Percentiles rank a stretch among this genome's conserved stretches.
Evolutionary conservation across 148 eudicot species (phyloP).

Genomic region (Camellia granthamiana): DNA sequence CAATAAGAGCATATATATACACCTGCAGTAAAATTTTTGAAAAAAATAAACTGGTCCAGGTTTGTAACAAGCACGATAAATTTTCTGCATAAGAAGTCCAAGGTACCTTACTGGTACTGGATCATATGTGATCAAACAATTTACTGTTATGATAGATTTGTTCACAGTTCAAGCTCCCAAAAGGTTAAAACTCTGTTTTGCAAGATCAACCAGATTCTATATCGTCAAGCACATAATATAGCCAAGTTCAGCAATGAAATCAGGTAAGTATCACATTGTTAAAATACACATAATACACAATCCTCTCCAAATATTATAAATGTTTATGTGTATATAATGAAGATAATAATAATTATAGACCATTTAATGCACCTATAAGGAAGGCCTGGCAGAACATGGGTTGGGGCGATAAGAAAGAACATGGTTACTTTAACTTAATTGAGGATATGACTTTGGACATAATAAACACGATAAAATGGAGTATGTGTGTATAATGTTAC

Average conservation of each 20-base stretch:
- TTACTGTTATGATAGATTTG: not conserved
- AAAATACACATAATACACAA: not conserved
- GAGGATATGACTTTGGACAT: too few relatives aligned
- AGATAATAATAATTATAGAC: too few relatives aligned
- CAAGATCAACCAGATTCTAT: not conserved
- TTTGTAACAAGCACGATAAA: not conserved
- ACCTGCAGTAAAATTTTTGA: not conserved
- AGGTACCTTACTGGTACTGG: not conserved
- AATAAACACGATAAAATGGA: too few relatives aligned
- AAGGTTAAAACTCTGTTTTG: not conserved
- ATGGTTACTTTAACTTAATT: too few relatives aligned
- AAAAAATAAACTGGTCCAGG: not conserved
- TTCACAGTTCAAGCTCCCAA: constrained; percentile 6
- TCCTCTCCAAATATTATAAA: too few relatives aligned
- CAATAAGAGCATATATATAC: too few relatives aligned
- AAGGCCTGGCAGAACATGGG: too few relatives aligned
- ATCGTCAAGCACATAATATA: too few relatives aligned
- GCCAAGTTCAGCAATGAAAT: not conserved
- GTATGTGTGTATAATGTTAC: too few relatives aligned
- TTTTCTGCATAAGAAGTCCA: not conserved
- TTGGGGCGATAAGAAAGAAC: too few relatives aligned
- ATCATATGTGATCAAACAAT: not conserved
- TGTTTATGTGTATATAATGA: not conserved
- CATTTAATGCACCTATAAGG: too few relatives aligned
- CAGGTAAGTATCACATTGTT: not conserved